These are phyloP conservation scores for Lithospermum erythrorhizon DNA, from an alignment of 257 asterid species.

Conservation along the genomic window DNA sequence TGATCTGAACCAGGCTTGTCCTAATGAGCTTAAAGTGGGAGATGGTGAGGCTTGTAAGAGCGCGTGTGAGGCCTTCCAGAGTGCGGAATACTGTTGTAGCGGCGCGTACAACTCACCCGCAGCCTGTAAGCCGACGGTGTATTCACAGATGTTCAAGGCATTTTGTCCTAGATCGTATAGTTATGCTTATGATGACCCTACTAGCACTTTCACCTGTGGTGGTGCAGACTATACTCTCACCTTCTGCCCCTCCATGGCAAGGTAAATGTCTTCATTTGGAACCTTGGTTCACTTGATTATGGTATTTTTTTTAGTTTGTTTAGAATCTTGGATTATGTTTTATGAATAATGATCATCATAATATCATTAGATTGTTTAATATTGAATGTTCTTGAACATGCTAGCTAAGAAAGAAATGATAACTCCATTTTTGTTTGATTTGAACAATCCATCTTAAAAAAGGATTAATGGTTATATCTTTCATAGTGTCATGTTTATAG, in stretches of 20 bases:
- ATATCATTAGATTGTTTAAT: no score
- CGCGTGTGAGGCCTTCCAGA: constrained; percentile 86
- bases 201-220: constrained; percentile 88
- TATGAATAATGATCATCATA: no score
- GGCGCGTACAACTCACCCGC: constrained; percentile 81
- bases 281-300: no score
- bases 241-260: constrained; percentile 78
- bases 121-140: constrained; percentile 69
- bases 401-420: no score
- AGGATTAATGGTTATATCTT: no score
- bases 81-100: constrained; percentile 81
- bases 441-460: no score
- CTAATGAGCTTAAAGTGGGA: constrained; percentile 60
- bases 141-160: constrained; percentile 70
- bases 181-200: constrained; percentile 94
- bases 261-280: constrained; percentile 23
- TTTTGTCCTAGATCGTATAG: constrained; percentile 86
- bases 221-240: constrained; percentile 81
- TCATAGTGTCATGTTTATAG: no score
- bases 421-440: no score
- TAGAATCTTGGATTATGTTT: no score
- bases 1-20: constrained; percentile 85
- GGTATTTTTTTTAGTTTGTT: no score
- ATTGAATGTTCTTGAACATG: no score
- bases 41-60: constrained; percentile 72